Percentiles rank a stretch among this genome's conserved stretches.
phyloP scores from a whole-genome alignment of 495 filamentous ascomycete species.

The Xylaria cubensis region DNA sequence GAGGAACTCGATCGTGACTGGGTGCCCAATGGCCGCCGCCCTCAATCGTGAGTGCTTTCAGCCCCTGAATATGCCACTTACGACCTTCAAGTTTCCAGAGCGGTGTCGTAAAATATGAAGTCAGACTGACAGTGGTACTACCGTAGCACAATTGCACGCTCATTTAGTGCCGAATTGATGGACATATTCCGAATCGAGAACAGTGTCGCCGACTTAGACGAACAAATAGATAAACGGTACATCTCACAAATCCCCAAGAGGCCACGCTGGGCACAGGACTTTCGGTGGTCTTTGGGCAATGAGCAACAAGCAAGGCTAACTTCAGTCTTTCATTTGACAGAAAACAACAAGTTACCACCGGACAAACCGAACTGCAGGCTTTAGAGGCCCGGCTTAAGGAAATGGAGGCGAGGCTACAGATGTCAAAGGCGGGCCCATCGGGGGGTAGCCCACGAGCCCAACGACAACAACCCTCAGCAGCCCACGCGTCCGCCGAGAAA shows the following conservation, averaged over 20 bases:
- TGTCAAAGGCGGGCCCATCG: constrained; percentile 27
- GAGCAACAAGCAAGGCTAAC: constrained; percentile 28
- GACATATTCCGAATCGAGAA: constrained; percentile 88
- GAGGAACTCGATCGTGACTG: constrained; percentile 73
- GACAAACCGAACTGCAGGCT: constrained; percentile 82
- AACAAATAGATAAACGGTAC: constrained; percentile 85
- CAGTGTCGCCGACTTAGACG: constrained; percentile 75
- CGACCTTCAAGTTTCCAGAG: background rate
- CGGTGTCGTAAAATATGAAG: background rate
- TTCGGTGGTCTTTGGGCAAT: constrained; percentile 8
- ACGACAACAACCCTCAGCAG: constrained; percentile 38
- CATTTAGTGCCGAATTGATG: constrained; percentile 85
- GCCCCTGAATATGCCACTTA: constrained; percentile 6
- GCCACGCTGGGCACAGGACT: constrained; percentile 21
- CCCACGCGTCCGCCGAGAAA: constrained; percentile 38
- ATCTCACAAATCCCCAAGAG: constrained; percentile 38
- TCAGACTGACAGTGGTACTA: constrained; percentile 8
- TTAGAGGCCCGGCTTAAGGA: constrained; percentile 84
- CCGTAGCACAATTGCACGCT: constrained; percentile 80
- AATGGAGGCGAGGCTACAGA: constrained; percentile 81
- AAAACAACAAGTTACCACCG: constrained; percentile 69
- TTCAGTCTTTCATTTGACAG: constrained; percentile 46
- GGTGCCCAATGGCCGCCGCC: constrained; percentile 75
- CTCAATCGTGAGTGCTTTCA: constrained; percentile 75
- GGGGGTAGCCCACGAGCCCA: constrained; percentile 43